These are phyloP conservation scores for Caulochytrium protostelioides DNA, from an alignment of 371 early-diverging fungal species.

Conservation along the genomic window DNA sequence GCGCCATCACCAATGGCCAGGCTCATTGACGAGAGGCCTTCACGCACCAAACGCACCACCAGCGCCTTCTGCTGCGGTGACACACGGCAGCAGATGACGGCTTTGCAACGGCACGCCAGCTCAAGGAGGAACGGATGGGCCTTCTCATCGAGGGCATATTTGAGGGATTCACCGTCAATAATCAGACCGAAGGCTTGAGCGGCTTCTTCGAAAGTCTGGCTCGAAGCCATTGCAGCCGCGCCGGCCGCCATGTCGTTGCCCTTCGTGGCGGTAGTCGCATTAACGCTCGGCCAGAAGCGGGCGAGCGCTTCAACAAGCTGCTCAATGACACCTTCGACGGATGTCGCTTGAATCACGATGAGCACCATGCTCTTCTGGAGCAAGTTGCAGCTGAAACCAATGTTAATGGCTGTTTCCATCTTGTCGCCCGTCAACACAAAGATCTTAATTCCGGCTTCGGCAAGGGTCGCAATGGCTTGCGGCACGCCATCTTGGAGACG, in stretches of 20 bases:
- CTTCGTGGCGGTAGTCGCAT: constrained; percentile 12
- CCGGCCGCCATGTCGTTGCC: background rate
- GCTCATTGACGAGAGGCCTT: constrained; percentile 50
- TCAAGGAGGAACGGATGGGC: constrained; percentile 42
- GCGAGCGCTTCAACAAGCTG: too few species aligned
- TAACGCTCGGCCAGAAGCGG: too few species aligned
- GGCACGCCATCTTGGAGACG: constrained; percentile 89
- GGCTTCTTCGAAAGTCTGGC: constrained; percentile 8
- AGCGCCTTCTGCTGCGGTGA: constrained; percentile 90
- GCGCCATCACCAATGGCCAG: constrained; percentile 96
- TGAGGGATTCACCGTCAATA: constrained; percentile 76
- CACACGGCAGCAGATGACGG: constrained; percentile 86
- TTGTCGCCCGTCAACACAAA: constrained; percentile 99
- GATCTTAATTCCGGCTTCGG: constrained; percentile 80
- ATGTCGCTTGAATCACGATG: constrained; percentile 13
- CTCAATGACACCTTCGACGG: too few species aligned
- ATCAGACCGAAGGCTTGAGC: too few species aligned
- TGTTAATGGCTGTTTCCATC: constrained; percentile 96
- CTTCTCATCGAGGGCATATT: constrained; percentile 40
- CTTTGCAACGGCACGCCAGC: constrained; percentile 55
- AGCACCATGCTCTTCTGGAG: constrained; percentile 16
- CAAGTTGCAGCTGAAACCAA: constrained; percentile 73
- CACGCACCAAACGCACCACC: constrained; percentile 77
- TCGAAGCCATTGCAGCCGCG: constrained; percentile 4
- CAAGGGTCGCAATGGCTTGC: constrained; percentile 61